Conservation (phyloP, 257 asterid species). For the Solanum ossicruentum region DNA sequence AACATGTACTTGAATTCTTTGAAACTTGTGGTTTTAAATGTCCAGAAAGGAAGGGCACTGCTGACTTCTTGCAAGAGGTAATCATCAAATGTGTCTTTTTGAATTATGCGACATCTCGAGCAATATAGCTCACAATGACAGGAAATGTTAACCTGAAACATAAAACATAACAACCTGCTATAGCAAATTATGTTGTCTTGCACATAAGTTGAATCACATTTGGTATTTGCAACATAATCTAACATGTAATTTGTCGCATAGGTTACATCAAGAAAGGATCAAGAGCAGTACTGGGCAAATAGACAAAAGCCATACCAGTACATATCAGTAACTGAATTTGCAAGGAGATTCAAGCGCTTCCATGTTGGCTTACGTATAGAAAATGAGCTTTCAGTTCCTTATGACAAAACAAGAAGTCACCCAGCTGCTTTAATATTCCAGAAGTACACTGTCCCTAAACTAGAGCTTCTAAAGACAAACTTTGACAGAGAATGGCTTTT, state of each 20-base stretch:
- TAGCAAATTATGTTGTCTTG: neutral
- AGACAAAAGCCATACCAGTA: constrained; percentile 20
- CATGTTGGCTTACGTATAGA: constrained; percentile 35
- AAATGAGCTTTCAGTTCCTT: constrained; percentile 37
- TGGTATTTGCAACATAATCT: neutral
- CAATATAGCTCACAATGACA: neutral
- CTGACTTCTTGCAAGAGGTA: constrained; percentile 84
- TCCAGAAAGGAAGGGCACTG: constrained; percentile 69
- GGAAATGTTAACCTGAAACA: neutral
- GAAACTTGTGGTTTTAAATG: constrained; percentile 48
- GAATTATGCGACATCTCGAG: neutral
- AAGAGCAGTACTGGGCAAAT: constrained; percentile 60
- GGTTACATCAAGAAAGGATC: constrained; percentile 69
- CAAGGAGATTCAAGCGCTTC: constrained; percentile 30
- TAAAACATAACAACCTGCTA: neutral
- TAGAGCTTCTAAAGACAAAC: constrained; percentile 48
- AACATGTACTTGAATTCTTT: constrained; percentile 49
- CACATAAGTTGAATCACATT: neutral
- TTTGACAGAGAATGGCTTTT: constrained; percentile 62
- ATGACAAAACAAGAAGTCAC: constrained; percentile 31
- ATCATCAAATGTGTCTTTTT: neutral
- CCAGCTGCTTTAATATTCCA: constrained; percentile 41
- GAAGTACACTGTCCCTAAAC: constrained; percentile 29
- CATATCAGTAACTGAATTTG: constrained; percentile 38
- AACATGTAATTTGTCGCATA: neutral